Base-by-base conservation (phyloP, 164 flowering plant species). In the Euptelea pleiosperma region DNA sequence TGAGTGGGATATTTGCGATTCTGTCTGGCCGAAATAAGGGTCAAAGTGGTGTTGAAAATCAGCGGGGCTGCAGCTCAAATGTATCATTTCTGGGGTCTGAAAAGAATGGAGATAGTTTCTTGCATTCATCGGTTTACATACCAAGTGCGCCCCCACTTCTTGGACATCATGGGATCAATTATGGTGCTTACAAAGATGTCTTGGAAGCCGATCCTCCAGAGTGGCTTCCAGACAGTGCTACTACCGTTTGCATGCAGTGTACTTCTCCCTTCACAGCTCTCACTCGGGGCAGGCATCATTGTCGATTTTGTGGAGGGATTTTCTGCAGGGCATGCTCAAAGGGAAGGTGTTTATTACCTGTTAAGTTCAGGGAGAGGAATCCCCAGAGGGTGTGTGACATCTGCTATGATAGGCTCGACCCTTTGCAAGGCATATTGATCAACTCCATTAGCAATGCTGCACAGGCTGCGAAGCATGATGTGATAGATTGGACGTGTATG, bases 111-210 rank as follows among this genome's bases (percentile, higher is more conserved):
- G 97, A 90, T 49, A 79, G 81, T 14, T 58, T 73, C 46, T 70
- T 88, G 78, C 79, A 86, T 58, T 58, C 96, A 8, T 85, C 96
- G 1, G 97, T 88, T 37, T 85, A 82, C 68, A 82, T 79, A 37
- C 97, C 99, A 2, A 91, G 98, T 77, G 98, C 98, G 1, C 98
- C 98, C 2, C 98, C 98, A n/a, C 81, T 93, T 66, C 67, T 87
- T 18, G 89, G 80, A 70, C 83, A 78, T 2, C 64, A 44, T 64
- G 85, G 80, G 26, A 49, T 76, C 12, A 73, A 77, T 46, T 79
- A 79, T 57, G 66, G 43, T 76, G 85, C 82, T 35, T 85, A 77
- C 64, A 86, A 79, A 54, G 92, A 85, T 39, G 79, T 91, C 1
- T 70, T 89, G 77, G 96, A 87, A 54, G 82, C 96, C 41, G 91